Conservation (phyloP, 257 asterid genomes). For the Scutellaria minor region DNA sequence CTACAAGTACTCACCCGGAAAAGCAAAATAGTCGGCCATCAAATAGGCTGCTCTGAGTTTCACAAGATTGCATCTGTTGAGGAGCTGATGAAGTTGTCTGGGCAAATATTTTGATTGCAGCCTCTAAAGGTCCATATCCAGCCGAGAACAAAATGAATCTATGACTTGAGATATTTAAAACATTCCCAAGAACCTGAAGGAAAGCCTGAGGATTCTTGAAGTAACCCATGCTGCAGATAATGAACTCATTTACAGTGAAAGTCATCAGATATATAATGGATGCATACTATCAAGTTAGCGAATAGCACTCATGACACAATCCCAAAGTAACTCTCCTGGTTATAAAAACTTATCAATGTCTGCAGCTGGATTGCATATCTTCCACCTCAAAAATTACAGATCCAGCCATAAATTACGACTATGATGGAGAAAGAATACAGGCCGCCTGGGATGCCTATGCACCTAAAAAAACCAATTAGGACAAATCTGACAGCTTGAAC, state of each 20-base stretch:
- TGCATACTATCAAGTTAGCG: conserved; percentile 19
- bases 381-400: conserved; percentile 17
- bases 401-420: conserved; percentile 1
- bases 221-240: conserved; percentile 87
- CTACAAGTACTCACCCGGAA: conserved; percentile 66
- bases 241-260: conserved; percentile 27
- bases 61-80: conserved; percentile 48
- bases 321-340: conserved; percentile 17
- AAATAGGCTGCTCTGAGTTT: conserved; percentile 63
- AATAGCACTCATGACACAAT: not conserved
- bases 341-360: not conserved
- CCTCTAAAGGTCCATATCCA: conserved; percentile 81
- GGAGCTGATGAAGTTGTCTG: conserved; percentile 48
- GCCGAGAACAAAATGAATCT: conserved; percentile 81
- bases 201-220: conserved; percentile 59
- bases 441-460: too few relatives aligned
- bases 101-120: conserved; percentile 55
- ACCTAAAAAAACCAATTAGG: too few relatives aligned
- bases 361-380: conserved; percentile 15
- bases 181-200: conserved; percentile 58
- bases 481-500: too few relatives aligned
- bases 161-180: conserved; percentile 52
- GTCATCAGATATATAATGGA: conserved; percentile 9
- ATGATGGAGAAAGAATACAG: not conserved
- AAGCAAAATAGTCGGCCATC: conserved; percentile 72